phyloP scores from a whole-genome alignment of 768 basidiomycete genomes.

The Suillus alpinus region DNA sequence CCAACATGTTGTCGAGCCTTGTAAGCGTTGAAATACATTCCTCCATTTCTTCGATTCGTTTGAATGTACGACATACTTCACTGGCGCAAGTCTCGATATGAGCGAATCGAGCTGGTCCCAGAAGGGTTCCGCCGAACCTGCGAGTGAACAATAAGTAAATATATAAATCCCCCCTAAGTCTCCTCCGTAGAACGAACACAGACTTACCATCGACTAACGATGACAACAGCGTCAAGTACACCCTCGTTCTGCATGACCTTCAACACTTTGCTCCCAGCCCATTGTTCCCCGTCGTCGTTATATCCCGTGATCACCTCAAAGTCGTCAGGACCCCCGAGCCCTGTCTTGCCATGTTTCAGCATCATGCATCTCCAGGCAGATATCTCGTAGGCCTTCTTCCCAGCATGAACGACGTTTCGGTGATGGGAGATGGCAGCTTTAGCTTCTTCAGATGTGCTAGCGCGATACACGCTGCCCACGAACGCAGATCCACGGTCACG shows the following conservation, averaged over 20 bases:
- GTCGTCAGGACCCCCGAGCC: constrained; percentile 71
- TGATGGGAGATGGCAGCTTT: constrained; percentile 48
- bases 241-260: constrained; percentile 68
- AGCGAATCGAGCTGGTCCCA: constrained; percentile 72
- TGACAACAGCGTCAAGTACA: constrained; percentile 73
- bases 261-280: constrained; percentile 61
- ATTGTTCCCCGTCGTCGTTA: constrained; percentile 78
- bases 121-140: constrained; percentile 80
- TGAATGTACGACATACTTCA: constrained; percentile 73
- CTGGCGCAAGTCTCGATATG: constrained; percentile 76
- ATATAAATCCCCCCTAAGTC: not conserved
- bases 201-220: constrained; percentile 74
- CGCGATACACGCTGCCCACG: constrained; percentile 58
- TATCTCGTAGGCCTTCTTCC: constrained; percentile 69
- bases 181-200: no score
- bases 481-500: constrained; percentile 75
- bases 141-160: not conserved
- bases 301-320: constrained; percentile 62
- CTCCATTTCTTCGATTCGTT: constrained; percentile 62
- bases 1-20: constrained; percentile 60
- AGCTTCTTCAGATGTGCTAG: constrained; percentile 52
- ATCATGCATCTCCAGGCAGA: constrained; percentile 79
- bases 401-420: constrained; percentile 53
- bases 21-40: constrained; percentile 55
- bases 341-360: constrained; percentile 59